A percentile compares a stretch with the other conserved stretches of the same genome.
phyloP scores from a whole-genome alignment of 805 yeast genomes.

The Schwanniomyces sp. region DNA sequence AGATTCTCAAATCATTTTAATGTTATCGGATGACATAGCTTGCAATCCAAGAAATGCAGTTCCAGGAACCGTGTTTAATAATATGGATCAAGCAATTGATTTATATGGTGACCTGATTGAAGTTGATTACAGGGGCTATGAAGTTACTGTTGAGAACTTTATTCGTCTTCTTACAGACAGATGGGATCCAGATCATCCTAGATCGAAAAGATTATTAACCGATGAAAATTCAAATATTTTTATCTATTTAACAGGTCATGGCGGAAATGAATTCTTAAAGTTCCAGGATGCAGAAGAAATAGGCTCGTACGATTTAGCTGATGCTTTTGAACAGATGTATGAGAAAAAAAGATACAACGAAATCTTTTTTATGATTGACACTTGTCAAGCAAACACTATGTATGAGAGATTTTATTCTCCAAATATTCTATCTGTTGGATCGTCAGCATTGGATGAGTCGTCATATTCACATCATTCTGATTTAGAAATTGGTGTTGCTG shows the following conservation, averaged over 20 bases:
- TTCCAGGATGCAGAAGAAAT: slow-evolving; percentile 99
- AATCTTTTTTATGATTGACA: slow-evolving; percentile 95
- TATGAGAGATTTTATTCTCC: slow-evolving; percentile 90
- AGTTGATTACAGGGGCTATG: slow-evolving; percentile 96
- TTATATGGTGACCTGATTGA: slow-evolving; percentile 92
- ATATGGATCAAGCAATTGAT: slow-evolving; percentile 88
- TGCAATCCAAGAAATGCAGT: slow-evolving; percentile 95
- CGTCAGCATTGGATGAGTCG: slow-evolving; percentile 82
- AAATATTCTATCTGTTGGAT: slow-evolving; percentile 88
- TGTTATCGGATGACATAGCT: slow-evolving; percentile 96
- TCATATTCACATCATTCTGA: slow-evolving; percentile 97
- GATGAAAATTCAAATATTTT: slow-evolving; percentile 94
- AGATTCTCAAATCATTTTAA: slow-evolving; percentile 92
- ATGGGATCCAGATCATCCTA: slow-evolving; percentile 93
- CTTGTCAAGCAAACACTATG: slow-evolving; percentile 99
- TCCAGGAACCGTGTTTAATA: slow-evolving; percentile 94
- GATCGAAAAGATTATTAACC: slow-evolving; percentile 84
- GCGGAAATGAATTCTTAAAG: slow-evolving; percentile 95
- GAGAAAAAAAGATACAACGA: slow-evolving; percentile 94
- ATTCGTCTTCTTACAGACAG: slow-evolving; percentile 90
- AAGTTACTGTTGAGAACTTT: slow-evolving; percentile 96
- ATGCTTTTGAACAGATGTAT: slow-evolving; percentile 96
- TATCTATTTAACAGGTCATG: slow-evolving; percentile 97
- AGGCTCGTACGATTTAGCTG: slow-evolving; percentile 92
- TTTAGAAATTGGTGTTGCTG: slow-evolving; percentile 94